These are phyloP conservation scores for Podila verticillata DNA, from an alignment of 192 early-diverging fungal genomes.

Conservation along the genomic window DNA sequence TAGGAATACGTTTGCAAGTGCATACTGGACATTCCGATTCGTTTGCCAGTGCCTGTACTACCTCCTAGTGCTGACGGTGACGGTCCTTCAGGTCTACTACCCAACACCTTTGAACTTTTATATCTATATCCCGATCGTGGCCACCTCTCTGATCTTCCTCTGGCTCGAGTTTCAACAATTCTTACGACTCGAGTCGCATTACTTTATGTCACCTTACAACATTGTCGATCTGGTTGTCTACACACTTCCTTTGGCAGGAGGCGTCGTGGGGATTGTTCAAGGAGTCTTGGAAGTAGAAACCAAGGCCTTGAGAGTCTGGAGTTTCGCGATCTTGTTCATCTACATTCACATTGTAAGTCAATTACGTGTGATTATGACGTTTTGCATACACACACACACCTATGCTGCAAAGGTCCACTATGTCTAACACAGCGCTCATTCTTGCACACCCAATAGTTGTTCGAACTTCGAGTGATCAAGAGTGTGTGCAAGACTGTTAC, in stretches of 20 bases:
- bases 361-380: too few relatives aligned
- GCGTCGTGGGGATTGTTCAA: neutral
- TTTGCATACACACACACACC: too few relatives aligned
- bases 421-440: too few relatives aligned
- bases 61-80: slow-evolving; percentile 2
- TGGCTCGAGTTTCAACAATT: slow-evolving; percentile 32
- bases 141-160: slow-evolving; percentile 7
- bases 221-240: slow-evolving; percentile 7
- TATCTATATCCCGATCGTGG: slow-evolving; percentile 20
- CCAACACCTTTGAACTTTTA: neutral
- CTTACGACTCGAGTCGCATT: neutral
- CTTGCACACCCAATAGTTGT: slow-evolving; percentile 12
- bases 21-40: slow-evolving; percentile 31
- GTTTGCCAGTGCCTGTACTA: slow-evolving; percentile 20
- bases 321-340: slow-evolving; percentile 11
- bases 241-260: slow-evolving; percentile 4
- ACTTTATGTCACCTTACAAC: slow-evolving; percentile 14
- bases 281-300: neutral
- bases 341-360: slow-evolving; percentile 24
- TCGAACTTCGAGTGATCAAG: slow-evolving; percentile 30
- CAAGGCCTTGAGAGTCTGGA: neutral
- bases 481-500: slow-evolving; percentile 32
- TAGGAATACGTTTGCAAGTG: slow-evolving; percentile 40
- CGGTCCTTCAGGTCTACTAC: slow-evolving; percentile 28
- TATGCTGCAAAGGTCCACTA: too few relatives aligned